Percentiles rank a stretch among this genome's conserved stretches.
Evolutionary conservation across 805 yeast genomes (phyloP).

Genomic region (Candida lessepsii): DNA sequence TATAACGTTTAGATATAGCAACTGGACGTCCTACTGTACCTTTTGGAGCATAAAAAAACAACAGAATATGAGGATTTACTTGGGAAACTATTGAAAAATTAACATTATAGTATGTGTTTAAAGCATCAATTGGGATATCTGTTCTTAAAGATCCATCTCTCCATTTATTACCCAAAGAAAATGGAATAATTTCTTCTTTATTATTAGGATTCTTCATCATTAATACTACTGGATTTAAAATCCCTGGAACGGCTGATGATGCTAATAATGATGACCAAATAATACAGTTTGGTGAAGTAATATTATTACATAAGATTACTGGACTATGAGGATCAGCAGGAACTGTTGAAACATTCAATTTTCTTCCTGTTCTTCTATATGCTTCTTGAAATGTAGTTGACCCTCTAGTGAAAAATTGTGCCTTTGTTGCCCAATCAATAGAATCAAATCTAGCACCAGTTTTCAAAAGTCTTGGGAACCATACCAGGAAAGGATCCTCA

Average conservation of each 20-base stretch:
- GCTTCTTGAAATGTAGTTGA: conserved; percentile 72
- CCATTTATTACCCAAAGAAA: conserved; percentile 73
- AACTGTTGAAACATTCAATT: conserved; percentile 71
- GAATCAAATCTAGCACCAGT: conserved; percentile 83
- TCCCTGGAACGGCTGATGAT: conserved; percentile 81
- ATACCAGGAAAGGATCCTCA: conserved; percentile 56
- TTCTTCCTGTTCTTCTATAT: conserved; percentile 63
- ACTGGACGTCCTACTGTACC: conserved; percentile 84
- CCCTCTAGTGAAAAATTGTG: conserved; percentile 70
- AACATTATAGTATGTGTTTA: conserved; percentile 73
- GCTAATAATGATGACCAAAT: conserved; percentile 80
- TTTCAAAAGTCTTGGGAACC: conserved; percentile 63
- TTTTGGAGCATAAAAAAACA: conserved; percentile 74
- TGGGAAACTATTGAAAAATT: conserved; percentile 77
- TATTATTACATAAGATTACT: conserved; percentile 70
- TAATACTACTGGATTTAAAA: conserved; percentile 72
- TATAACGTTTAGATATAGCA: conserved; percentile 47
- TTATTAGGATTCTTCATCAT: conserved; percentile 58
- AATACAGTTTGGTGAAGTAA: conserved; percentile 76
- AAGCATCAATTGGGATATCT: conserved; percentile 71
- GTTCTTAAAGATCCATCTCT: conserved; percentile 78
- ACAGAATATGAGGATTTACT: conserved; percentile 77
- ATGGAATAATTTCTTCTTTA: conserved; percentile 50
- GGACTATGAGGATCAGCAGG: conserved; percentile 84
- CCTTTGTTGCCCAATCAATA: conserved; percentile 67